phyloP scores from a whole-genome alignment of 1,139 yeast species.

The Hansenula sp. region DNA sequence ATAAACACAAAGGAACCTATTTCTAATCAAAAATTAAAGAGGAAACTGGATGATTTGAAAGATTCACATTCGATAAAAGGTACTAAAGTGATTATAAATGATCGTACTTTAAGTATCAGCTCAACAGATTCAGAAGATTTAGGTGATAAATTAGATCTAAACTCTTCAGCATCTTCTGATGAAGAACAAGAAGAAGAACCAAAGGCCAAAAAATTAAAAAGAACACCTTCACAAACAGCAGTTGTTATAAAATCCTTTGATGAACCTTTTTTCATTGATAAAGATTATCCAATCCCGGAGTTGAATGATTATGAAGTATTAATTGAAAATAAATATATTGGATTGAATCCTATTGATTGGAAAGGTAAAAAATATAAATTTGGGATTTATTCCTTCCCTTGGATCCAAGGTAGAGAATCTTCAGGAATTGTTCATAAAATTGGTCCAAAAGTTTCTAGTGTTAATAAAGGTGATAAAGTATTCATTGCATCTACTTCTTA shows the following conservation, averaged over 20 bases:
- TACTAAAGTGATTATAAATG: slow-evolving; percentile 6
- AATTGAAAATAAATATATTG: slow-evolving; percentile 37
- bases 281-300: slow-evolving; percentile 22
- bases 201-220: slow-evolving; percentile 4
- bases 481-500: slow-evolving; percentile 43
- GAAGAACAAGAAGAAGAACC: slow-evolving; percentile 5
- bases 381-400: slow-evolving; percentile 45
- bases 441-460: slow-evolving; percentile 31
- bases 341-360: slow-evolving; percentile 49
- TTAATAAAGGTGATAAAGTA: slow-evolving; percentile 33
- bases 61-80: not conserved
- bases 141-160: slow-evolving; percentile 12
- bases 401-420: slow-evolving; percentile 47
- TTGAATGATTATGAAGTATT: slow-evolving; percentile 32
- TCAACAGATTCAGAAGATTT: slow-evolving; percentile 18
- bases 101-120: slow-evolving; percentile 18
- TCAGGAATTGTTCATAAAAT: slow-evolving; percentile 35
- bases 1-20: not conserved
- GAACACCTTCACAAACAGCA: slow-evolving; percentile 19
- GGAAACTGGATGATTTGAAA: slow-evolving; percentile 7
- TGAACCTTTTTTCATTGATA: slow-evolving; percentile 21
- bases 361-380: slow-evolving; percentile 44
- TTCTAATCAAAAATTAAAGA: slow-evolving; percentile 11
- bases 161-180: slow-evolving; percentile 4
- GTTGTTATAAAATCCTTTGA: slow-evolving; percentile 26